These are phyloP conservation scores for Mucor indicus DNA, from an alignment of 371 early-diverging fungal genomes.

Conservation along the genomic window DNA sequence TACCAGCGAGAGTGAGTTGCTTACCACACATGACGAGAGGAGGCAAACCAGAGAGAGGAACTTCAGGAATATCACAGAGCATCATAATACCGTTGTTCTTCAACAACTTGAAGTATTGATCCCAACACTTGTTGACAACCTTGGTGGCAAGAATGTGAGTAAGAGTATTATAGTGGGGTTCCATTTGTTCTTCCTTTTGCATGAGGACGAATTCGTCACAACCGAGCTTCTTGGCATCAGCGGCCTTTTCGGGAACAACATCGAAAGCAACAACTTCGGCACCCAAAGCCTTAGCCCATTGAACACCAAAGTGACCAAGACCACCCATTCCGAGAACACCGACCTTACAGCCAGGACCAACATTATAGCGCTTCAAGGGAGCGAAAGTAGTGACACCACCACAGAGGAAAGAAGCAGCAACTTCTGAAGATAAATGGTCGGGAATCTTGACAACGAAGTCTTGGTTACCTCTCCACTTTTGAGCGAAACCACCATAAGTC, in stretches of 20 bases:
- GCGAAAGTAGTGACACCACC: conserved; percentile 59
- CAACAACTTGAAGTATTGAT: conserved; percentile 33
- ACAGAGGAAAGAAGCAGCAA: conserved; percentile 51
- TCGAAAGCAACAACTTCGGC: conserved; percentile 72
- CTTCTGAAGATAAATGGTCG: conserved; percentile 37
- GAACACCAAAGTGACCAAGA: conserved; percentile 67
- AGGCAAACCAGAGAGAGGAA: conserved; percentile 39
- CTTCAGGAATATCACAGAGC: conserved; percentile 63
- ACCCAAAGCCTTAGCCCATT: conserved; percentile 60
- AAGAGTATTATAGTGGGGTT: conserved; percentile 19
- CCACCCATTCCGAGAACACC: conserved; percentile 79
- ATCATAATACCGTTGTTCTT: conserved; percentile 46
- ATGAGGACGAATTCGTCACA: conserved; percentile 51
- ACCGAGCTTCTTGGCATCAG: conserved; percentile 67
- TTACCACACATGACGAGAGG: conserved; percentile 34
- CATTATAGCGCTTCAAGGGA: conserved; percentile 48
- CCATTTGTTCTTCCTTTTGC: conserved; percentile 20
- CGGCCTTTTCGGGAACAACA: conserved; percentile 59
- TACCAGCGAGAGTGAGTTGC: conserved; percentile 57
- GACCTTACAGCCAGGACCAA: conserved; percentile 54
- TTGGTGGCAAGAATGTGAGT: conserved; percentile 42
- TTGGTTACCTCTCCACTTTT: conserved; percentile 54
- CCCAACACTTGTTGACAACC: conserved; percentile 34
- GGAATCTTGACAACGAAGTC: conserved; percentile 60
- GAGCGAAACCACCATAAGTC: conserved; percentile 65